Evolutionary conservation across 2,329 filamentous ascomycete species (phyloP).

Genomic region (Fusarium devonianum): DNA sequence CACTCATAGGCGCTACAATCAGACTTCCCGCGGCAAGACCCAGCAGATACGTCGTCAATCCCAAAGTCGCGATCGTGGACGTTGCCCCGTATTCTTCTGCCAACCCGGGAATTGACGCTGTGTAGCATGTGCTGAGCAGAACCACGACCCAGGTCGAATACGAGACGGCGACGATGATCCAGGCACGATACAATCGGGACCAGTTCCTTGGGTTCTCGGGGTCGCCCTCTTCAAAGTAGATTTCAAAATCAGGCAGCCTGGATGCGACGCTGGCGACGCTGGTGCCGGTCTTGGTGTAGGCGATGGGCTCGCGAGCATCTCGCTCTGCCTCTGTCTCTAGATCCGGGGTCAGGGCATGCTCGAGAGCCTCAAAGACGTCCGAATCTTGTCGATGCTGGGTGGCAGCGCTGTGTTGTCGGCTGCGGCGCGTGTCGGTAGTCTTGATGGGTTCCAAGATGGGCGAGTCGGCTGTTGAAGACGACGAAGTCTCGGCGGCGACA

Average conservation of each 20-base stretch:
- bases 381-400: constrained; percentile 31
- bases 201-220: constrained; percentile 73
- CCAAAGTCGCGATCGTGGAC: constrained; percentile 72
- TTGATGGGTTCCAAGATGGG: constrained; percentile 39
- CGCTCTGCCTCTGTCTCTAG: constrained; percentile 51
- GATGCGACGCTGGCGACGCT: constrained; percentile 54
- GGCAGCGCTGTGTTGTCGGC: constrained; percentile 18
- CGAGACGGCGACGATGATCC: constrained; percentile 54
- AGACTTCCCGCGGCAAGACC: constrained; percentile 77
- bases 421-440: constrained; percentile 35
- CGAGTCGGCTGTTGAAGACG: constrained; percentile 25
- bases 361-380: constrained; percentile 47
- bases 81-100: constrained; percentile 68
- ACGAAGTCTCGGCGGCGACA: constrained; percentile 21
- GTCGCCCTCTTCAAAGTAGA: constrained; percentile 73
- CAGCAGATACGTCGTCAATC: constrained; percentile 79
- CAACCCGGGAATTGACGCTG: constrained; percentile 73
- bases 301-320: constrained; percentile 54
- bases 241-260: constrained; percentile 69
- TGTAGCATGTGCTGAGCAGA: constrained; percentile 81
- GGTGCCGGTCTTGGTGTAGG: constrained; percentile 51
- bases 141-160: constrained; percentile 62
- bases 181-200: constrained; percentile 58
- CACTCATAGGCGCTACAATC: constrained; percentile 75
- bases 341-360: constrained; percentile 49